phyloP scores from a whole-genome alignment of 768 basidiomycete genomes.

The Hemileccinum rubropunctum region DNA sequence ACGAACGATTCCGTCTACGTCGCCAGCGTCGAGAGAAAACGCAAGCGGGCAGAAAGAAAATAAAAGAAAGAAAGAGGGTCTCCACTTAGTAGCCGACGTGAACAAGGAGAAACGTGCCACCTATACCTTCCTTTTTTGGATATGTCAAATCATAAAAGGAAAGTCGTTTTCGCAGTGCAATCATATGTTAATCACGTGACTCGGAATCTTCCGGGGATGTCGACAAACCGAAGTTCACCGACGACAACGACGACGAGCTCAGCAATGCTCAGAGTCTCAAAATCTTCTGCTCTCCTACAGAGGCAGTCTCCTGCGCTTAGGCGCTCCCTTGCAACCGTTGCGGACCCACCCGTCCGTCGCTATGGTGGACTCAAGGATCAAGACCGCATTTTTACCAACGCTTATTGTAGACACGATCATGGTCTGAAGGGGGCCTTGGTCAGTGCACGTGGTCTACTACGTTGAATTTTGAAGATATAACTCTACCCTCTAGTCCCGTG shows the following conservation, averaged over 20 bases:
- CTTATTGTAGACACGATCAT: constrained; percentile 84
- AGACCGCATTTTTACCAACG: constrained; percentile 92
- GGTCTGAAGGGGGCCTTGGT: constrained; percentile 92
- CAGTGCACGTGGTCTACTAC: neutral
- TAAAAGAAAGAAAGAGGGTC: neutral
- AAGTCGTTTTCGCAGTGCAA: neutral
- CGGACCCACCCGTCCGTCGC: constrained; percentile 81
- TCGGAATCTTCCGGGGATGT: constrained; percentile 20
- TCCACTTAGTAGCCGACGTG: constrained; percentile 6
- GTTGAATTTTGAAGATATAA: neutral
- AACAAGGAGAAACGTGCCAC: constrained; percentile 15
- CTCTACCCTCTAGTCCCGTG: constrained; percentile 59
- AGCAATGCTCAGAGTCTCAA: constrained; percentile 29
- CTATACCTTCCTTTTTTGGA: constrained; percentile 2
- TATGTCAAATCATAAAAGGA: constrained; percentile 8
- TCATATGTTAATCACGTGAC: constrained; percentile 7
- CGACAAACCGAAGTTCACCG: constrained; percentile 1
- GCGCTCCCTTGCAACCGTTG: constrained; percentile 62
- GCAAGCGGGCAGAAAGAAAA: neutral
- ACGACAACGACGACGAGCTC: constrained; percentile 15
- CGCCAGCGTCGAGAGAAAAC: constrained; percentile 3
- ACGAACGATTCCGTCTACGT: neutral
- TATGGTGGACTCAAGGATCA: constrained; percentile 96
- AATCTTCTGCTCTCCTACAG: constrained; percentile 23
- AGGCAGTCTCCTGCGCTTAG: constrained; percentile 13